Evolutionary conservation across 2,329 filamentous ascomycete species (phyloP), one percentile per base, ranked within the genome.

Genomic region (Venturia asperata): DNA sequence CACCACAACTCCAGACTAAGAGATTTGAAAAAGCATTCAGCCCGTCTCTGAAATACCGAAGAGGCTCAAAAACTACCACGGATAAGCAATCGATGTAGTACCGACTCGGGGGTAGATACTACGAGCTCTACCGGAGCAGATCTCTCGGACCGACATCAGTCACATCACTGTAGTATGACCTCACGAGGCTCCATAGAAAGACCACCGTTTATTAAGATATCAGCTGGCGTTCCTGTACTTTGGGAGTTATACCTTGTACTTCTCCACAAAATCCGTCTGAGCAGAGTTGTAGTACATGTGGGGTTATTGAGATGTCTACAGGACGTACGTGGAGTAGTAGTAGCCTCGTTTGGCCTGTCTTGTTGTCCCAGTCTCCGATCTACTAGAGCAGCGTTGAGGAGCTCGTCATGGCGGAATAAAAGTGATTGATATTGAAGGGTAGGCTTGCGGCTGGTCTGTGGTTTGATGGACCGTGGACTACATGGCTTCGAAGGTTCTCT

Each of bases 111-210:
- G 24, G 19, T 19, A n/a, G 21, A 42, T 34, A 6, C 30, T 6
- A 34, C 6, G 3, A 34, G 27, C 56, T 27, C 60, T 62, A 10
- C 34, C 60, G 39, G 19, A 37, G 60, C 17, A 37, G 60, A 42
- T 17, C 24, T 39, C 37, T 47, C 60, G 60, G 60, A 58, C 30
- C 52, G 52, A 58, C 19, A 37, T 34, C n/a, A n/a, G n/a, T n/a
- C n/a, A n/a, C n/a, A n/a, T n/a, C n/a, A n/a, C n/a, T 6, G 6
- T 39, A 5, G 37, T 41, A 58, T 58, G 52, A 58, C n/a, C 52
- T 58, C 52, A 58, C n/a, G 17, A 39, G 27, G 52, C 52, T 58
- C 52, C 52, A 58, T 58, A 37, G 30, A 34, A 37, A 21, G 19
- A 58, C 52, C 52, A 58, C 52, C 13, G 2, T 21, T 58, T 37